These are phyloP conservation scores for Fraxinus angustifolia DNA, from an alignment of 305 asterid species.

Conservation along the genomic window DNA sequence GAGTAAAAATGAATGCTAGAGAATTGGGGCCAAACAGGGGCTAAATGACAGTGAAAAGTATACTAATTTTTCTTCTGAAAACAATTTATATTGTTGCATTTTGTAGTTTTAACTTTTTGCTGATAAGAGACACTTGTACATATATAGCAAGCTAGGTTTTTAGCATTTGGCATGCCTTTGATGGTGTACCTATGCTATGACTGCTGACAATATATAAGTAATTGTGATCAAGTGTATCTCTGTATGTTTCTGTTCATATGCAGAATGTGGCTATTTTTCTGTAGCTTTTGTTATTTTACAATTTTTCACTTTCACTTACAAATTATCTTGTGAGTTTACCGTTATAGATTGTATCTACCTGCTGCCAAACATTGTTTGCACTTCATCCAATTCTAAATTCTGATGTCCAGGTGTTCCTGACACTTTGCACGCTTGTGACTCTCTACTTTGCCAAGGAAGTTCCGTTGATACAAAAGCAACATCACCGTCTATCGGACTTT, in stretches of 20 bases:
- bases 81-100: not conserved
- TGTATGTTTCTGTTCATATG: conserved; percentile 14
- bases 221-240: conserved; percentile 3
- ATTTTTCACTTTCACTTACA: conserved; percentile 6
- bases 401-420: conserved; percentile 62
- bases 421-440: conserved; percentile 74
- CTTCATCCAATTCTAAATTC: conserved; percentile 23
- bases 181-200: not conserved
- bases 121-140: conserved; percentile 3
- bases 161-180: conserved; percentile 1
- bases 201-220: conserved; percentile 6
- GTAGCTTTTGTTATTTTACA: conserved; percentile 6
- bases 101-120: conserved; percentile 3
- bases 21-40: not conserved
- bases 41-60: not conserved
- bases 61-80: not conserved
- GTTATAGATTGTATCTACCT: not conserved
- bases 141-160: not conserved
- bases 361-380: conserved; percentile 10
- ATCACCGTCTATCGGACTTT: conserved; percentile 59
- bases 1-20: not conserved
- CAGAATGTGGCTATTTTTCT: not conserved
- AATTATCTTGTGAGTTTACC: not conserved
- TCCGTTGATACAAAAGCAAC: conserved; percentile 53
- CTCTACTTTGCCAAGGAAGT: conserved; percentile 92